Evolutionary conservation across 1,139 yeast species (phyloP).

Genomic region (Groenewaldozyma auringiensis): DNA sequence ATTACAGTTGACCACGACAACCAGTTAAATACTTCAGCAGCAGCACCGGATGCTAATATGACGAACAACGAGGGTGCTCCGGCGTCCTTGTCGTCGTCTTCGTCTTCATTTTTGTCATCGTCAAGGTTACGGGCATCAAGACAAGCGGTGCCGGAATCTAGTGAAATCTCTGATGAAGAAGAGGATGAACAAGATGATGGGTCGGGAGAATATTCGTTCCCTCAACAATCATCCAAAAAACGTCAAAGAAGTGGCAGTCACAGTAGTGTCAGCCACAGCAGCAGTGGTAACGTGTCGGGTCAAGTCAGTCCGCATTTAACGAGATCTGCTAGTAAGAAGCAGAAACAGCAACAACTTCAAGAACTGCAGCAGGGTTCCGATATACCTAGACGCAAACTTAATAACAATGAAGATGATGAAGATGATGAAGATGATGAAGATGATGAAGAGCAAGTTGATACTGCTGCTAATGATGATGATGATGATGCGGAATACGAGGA

Average conservation of each 20-base stretch:
- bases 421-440: neutral
- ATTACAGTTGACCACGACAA: neutral
- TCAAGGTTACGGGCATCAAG: neutral
- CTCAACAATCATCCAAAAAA: neutral
- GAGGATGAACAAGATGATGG: slow-evolving; percentile 4
- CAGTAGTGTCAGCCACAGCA: neutral
- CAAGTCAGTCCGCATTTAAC: neutral
- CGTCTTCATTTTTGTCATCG: too few relatives aligned
- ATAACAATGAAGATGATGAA: neutral
- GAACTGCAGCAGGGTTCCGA: neutral
- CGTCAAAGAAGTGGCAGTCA: neutral
- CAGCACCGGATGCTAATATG: neutral
- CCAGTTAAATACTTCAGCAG: neutral
- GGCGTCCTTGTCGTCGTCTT: neutral
- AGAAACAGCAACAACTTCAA: too few relatives aligned
- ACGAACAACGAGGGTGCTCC: neutral
- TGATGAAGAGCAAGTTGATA: neutral
- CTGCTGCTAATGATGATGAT: neutral
- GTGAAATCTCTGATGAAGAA: neutral
- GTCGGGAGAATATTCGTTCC: neutral
- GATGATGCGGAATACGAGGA: neutral
- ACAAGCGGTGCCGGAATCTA: neutral
- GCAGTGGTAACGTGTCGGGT: neutral
- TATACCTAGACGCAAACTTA: neutral
- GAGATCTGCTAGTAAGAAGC: neutral